A percentile compares a stretch with the other conserved stretches of the same genome.
Evolutionary conservation across 805 yeast genomes (phyloP).

Genomic region (Naumovozyma baii): DNA sequence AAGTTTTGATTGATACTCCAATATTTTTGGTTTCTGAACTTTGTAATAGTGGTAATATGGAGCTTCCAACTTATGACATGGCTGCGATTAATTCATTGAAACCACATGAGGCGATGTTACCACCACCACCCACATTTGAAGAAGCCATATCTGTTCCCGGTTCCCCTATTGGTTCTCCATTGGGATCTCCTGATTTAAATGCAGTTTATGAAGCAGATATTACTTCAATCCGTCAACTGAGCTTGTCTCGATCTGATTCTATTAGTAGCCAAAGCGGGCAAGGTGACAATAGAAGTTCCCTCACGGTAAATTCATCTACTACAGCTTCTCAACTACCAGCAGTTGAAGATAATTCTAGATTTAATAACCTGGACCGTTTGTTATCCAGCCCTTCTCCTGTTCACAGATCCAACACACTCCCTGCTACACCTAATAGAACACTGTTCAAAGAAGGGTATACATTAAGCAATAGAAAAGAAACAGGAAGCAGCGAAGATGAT

Average conservation of each 20-base stretch:
- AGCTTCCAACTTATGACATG: constrained; percentile 31
- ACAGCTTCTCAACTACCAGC: background rate
- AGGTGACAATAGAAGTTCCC: background rate
- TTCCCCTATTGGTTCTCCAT: constrained; percentile 33
- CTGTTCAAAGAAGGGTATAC: constrained; percentile 6
- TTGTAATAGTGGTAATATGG: constrained; percentile 31
- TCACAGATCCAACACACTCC: constrained; percentile 1
- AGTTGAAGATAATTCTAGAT: constrained; percentile 6
- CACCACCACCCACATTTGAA: constrained; percentile 50
- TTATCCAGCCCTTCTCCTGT: constrained; percentile 6
- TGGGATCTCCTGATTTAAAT: constrained; percentile 13
- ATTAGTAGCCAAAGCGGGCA: constrained; percentile 10
- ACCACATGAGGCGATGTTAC: constrained; percentile 9
- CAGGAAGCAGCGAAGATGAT: no score
- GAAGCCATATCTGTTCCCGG: constrained; percentile 43
- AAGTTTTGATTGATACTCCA: constrained; percentile 74
- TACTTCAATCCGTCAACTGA: constrained; percentile 16
- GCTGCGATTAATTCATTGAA: constrained; percentile 11
- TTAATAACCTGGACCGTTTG: constrained; percentile 15
- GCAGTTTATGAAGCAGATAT: constrained; percentile 13
- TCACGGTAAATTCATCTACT: background rate
- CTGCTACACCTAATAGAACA: background rate
- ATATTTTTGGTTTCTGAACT: constrained; percentile 41
- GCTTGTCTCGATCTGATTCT: constrained; percentile 17
- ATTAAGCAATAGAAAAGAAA: background rate